Evolutionary conservation across 2,329 filamentous ascomycete species (phyloP).

Genomic region (Trichophyton benhamiae): DNA sequence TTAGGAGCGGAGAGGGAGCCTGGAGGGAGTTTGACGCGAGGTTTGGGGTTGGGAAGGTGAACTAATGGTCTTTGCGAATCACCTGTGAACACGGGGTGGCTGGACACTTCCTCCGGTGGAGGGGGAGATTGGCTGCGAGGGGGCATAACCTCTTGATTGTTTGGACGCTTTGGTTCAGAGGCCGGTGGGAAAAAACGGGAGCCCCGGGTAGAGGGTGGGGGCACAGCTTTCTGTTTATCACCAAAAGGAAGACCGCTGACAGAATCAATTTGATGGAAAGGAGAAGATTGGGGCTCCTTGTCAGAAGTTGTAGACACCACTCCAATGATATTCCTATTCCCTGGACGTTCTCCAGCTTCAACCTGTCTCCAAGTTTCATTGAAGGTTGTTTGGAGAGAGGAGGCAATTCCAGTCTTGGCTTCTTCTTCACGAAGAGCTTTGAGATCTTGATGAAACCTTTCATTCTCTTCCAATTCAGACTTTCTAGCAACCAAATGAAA

Average conservation of each 20-base stretch:
- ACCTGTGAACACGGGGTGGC: conserved; percentile 44
- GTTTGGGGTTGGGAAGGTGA: conserved; percentile 48
- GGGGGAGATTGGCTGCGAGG: conserved; percentile 38
- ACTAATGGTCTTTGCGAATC: conserved; percentile 42
- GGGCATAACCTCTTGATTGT: conserved; percentile 22
- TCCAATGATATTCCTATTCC: conserved; percentile 28
- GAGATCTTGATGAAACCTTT: conserved; percentile 30
- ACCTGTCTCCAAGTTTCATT: conserved; percentile 38
- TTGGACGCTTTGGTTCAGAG: conserved; percentile 26
- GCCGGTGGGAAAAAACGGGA: conserved; percentile 39
- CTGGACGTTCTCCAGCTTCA: conserved; percentile 29
- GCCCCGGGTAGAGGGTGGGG: conserved; percentile 29
- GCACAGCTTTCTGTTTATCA: conserved; percentile 25
- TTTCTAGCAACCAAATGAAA: conserved; percentile 31
- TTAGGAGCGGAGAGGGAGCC: neutral
- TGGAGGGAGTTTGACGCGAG: conserved; percentile 71
- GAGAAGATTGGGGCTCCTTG: conserved; percentile 18
- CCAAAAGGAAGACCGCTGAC: conserved; percentile 26
- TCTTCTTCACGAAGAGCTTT: conserved; percentile 29
- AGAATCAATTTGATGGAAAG: conserved; percentile 27
- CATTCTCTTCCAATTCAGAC: conserved; percentile 31
- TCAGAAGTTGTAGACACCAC: conserved; percentile 26
- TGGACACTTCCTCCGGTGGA: conserved; percentile 45
- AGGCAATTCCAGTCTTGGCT: conserved; percentile 20
- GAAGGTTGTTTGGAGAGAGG: conserved; percentile 27